These are phyloP conservation scores for Eucalyptus polybractea DNA, from an alignment of 345 rosid genomes.

Conservation along the genomic window DNA sequence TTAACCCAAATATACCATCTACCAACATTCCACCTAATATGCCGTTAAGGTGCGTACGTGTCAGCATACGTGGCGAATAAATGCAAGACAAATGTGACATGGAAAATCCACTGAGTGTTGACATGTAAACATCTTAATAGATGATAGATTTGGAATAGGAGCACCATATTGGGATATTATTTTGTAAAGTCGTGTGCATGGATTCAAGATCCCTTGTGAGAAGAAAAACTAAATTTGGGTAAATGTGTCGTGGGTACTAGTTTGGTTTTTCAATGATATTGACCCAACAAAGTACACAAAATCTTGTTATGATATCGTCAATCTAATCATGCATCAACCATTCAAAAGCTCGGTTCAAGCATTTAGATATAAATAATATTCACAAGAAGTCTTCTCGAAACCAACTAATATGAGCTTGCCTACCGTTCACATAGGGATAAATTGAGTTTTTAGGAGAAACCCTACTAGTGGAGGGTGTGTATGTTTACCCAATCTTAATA, in stretches of 20 bases:
- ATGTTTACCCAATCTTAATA: not conserved
- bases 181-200: not conserved
- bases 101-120: not conserved
- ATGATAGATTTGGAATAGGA: not conserved
- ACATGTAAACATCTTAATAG: not conserved
- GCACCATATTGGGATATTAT: not conserved
- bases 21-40: not conserved
- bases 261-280: not conserved
- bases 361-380: not conserved
- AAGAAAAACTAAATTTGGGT: not conserved
- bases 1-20: not conserved
- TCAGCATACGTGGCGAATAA: rapidly evolving
- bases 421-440: not conserved
- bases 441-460: not conserved
- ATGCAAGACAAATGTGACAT: not conserved
- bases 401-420: not conserved
- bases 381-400: not conserved
- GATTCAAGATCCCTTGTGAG: not conserved
- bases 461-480: not conserved
- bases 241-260: not conserved
- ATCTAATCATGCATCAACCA: not conserved
- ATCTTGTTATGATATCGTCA: not conserved
- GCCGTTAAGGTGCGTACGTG: not conserved
- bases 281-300: not conserved
- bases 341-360: not conserved